phyloP scores from a whole-genome alignment of 1,139 yeast species.

The Trichomonascaceae sp. region DNA sequence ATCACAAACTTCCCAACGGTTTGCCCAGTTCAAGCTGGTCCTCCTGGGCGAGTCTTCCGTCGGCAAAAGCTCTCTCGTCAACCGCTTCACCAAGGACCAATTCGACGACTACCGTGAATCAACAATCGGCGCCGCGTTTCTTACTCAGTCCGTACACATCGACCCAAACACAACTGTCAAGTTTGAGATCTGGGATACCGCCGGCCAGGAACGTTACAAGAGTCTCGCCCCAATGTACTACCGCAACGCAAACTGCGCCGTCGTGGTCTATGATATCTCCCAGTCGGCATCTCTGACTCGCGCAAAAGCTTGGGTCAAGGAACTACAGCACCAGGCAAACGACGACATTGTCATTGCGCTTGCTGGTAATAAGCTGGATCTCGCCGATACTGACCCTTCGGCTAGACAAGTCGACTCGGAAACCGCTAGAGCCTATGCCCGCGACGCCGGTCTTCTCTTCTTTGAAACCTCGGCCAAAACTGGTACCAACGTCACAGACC shows the following conservation, averaged over 20 bases:
- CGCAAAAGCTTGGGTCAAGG: constrained; percentile 95
- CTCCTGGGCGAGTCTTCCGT: constrained; percentile 93
- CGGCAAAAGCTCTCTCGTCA: constrained; percentile 80
- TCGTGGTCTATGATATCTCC: constrained; percentile 68
- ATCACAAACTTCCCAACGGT: constrained; percentile 26
- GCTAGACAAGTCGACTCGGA: constrained; percentile 41
- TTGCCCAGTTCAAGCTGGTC: constrained; percentile 72
- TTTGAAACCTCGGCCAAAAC: constrained; percentile 94
- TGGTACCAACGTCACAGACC: constrained; percentile 66
- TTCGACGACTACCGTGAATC: constrained; percentile 92
- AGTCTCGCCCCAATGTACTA: constrained; percentile 86
- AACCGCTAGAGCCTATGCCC: constrained; percentile 46
- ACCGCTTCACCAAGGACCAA: constrained; percentile 81
- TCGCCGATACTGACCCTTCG: constrained; percentile 29
- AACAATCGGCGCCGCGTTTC: constrained; percentile 94
- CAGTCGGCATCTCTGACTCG: constrained; percentile 58
- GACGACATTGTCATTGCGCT: constrained; percentile 75
- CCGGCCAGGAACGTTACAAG: constrained; percentile 87
- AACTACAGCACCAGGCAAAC: constrained; percentile 79
- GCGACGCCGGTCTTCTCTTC: constrained; percentile 66
- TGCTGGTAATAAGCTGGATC: constrained; percentile 74
- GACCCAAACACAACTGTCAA: constrained; percentile 38
- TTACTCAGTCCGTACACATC: constrained; percentile 74
- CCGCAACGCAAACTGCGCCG: constrained; percentile 77
- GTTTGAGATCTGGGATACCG: constrained; percentile 58